Conservation (phyloP, 306 rosid species). For the Rosa chinensis region DNA sequence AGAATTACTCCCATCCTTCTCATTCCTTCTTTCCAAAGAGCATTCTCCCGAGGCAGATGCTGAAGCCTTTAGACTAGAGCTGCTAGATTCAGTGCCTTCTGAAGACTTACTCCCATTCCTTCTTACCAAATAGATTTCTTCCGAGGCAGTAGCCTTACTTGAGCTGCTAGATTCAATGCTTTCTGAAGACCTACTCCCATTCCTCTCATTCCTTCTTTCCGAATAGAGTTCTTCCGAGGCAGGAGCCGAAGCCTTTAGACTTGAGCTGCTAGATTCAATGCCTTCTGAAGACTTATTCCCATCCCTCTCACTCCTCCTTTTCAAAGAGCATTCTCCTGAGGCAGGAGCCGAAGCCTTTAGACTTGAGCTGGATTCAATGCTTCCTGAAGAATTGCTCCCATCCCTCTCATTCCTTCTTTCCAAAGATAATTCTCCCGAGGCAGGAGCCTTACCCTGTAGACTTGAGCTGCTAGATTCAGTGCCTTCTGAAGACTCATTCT, state of each 20-base stretch:
- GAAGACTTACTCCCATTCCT: neutral
- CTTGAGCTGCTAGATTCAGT: neutral
- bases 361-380: neutral
- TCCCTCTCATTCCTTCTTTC: constrained; percentile 1
- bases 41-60: neutral
- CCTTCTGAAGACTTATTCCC: too few species aligned
- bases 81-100: neutral
- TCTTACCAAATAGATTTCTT: neutral
- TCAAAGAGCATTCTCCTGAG: too few species aligned
- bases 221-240: neutral
- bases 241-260: neutral
- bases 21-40: neutral
- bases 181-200: neutral
- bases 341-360: too few species aligned
- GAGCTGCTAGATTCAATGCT: too few species aligned
- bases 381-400: neutral
- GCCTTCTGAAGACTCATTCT: neutral
- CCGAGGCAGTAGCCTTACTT: neutral
- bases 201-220: neutral
- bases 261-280: too few species aligned
- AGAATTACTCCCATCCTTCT: neutral
- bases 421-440: neutral
- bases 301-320: too few species aligned
- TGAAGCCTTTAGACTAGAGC: neutral
- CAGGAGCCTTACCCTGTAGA: neutral